These are phyloP conservation scores for Hygrophorus pudorinus DNA, from an alignment of 768 basidiomycete species.

Conservation along the genomic window DNA sequence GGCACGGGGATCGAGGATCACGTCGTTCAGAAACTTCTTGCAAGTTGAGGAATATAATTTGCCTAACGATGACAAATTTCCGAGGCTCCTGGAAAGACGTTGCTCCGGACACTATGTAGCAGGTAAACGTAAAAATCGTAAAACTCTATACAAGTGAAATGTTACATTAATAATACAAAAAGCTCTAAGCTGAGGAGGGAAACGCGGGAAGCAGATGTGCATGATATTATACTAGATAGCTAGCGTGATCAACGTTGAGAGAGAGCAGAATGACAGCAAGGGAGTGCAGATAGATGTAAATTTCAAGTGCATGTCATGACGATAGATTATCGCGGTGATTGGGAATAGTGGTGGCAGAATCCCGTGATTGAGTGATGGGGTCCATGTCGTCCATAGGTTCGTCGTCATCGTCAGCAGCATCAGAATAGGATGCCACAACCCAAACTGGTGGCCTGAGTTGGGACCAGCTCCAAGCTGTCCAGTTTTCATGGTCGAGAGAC, in stretches of 20 bases:
- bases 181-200: neutral
- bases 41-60: slow-evolving; percentile 49
- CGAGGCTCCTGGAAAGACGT: too few species aligned
- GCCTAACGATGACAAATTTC: slow-evolving; percentile 26
- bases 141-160: neutral
- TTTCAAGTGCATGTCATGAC: neutral
- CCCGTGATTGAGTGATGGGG: neutral
- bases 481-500: slow-evolving; percentile 13
- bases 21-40: slow-evolving; percentile 30
- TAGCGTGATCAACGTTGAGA: too few species aligned
- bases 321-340: neutral
- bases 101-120: too few species aligned
- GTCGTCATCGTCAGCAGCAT: neutral
- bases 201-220: neutral
- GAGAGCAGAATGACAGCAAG: slow-evolving; percentile 1
- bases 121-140: neutral
- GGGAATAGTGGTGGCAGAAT: neutral
- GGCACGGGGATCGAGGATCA: slow-evolving; percentile 37
- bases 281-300: neutral
- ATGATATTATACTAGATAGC: too few species aligned
- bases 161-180: neutral
- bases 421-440: slow-evolving; percentile 1
- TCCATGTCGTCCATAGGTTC: neutral
- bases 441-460: slow-evolving; percentile 26
- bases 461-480: slow-evolving; percentile 37